These are phyloP conservation scores for Gossypium schwendimanii DNA, from an alignment of 441 rosid species.

Conservation along the genomic window DNA sequence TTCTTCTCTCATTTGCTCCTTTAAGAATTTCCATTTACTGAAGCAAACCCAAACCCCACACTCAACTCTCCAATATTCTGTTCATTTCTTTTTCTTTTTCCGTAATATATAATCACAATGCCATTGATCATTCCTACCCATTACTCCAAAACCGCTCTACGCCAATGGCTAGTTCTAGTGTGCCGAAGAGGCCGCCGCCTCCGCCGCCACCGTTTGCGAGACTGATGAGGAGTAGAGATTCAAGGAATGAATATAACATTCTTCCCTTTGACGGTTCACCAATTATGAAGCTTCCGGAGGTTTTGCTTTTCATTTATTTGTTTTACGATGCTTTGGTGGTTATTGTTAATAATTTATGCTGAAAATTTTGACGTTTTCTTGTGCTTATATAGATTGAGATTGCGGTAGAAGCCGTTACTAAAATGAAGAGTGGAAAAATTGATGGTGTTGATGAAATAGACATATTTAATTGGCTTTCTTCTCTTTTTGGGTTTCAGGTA, in stretches of 20 bases:
- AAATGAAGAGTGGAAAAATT: constrained; percentile 42
- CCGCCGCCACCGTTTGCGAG: constrained; percentile 5
- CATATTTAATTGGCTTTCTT: constrained; percentile 89
- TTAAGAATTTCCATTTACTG: background rate
- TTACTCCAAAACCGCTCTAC: background rate
- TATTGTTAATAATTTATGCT: constrained; percentile 6
- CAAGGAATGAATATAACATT: constrained; percentile 48
- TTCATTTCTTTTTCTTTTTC: background rate
- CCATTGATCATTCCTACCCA: background rate
- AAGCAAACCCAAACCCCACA: constrained; percentile 2
- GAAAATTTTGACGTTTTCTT: background rate
- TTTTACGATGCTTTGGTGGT: background rate
- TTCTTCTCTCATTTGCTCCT: constrained; percentile 7
- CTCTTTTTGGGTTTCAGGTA: constrained; percentile 95
- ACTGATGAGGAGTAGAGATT: background rate
- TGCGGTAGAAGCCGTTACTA: constrained; percentile 58
- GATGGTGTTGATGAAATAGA: constrained; percentile 29
- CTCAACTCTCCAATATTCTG: background rate
- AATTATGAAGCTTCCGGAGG: constrained; percentile 91
- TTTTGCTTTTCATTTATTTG: constrained; percentile 18
- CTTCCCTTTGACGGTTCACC: constrained; percentile 76
- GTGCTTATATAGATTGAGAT: constrained; percentile 51
- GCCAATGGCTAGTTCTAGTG: constrained; percentile 10
- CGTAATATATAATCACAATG: background rate
- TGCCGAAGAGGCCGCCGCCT: constrained; percentile 3